phyloP scores from a whole-genome alignment of 768 basidiomycete species.

The Leucocoprinus birnbaumii region DNA sequence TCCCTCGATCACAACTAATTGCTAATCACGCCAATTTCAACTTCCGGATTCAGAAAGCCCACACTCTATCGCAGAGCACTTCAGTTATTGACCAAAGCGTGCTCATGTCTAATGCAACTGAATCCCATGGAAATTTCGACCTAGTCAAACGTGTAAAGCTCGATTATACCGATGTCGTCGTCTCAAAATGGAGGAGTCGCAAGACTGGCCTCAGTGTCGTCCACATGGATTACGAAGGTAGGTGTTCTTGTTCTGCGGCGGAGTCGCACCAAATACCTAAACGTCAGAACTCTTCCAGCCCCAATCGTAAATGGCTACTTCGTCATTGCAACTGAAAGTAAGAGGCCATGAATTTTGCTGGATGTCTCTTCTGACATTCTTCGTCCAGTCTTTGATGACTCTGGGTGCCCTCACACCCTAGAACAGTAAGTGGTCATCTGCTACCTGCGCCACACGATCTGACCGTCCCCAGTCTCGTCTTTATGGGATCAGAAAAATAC shows the following conservation, averaged over 20 bases:
- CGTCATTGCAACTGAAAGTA: slow-evolving; percentile 88
- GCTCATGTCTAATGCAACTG: slow-evolving; percentile 27
- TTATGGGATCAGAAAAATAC: slow-evolving; percentile 94
- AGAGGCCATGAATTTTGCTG: neutral
- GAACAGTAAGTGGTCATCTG: slow-evolving; percentile 68
- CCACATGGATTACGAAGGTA: slow-evolving; percentile 88
- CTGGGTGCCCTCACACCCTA: slow-evolving; percentile 92
- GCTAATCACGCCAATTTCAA: slow-evolving; percentile 18
- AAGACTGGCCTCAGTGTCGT: slow-evolving; percentile 87
- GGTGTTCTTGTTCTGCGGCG: slow-evolving; percentile 15
- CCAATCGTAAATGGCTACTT: slow-evolving; percentile 92
- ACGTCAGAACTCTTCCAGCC: slow-evolving; percentile 42
- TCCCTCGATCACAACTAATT: slow-evolving; percentile 15
- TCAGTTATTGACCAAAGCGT: slow-evolving; percentile 6
- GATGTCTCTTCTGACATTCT: neutral
- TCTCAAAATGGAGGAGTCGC: slow-evolving; percentile 89
- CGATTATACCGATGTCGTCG: slow-evolving; percentile 73
- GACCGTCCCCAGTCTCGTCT: slow-evolving; percentile 60
- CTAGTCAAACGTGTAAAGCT: slow-evolving; percentile 73
- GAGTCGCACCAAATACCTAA: slow-evolving; percentile 7
- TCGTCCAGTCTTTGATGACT: slow-evolving; percentile 82
- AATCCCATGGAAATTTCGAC: slow-evolving; percentile 78
- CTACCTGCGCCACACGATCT: neutral
- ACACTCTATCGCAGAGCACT: slow-evolving; percentile 16
- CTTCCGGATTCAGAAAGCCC: slow-evolving; percentile 28